A percentile compares a stretch with the other conserved stretches of the same genome.
These are phyloP conservation scores for Galeopsis tetrahit DNA, from an alignment of 257 asterid species.

Conservation along the genomic window DNA sequence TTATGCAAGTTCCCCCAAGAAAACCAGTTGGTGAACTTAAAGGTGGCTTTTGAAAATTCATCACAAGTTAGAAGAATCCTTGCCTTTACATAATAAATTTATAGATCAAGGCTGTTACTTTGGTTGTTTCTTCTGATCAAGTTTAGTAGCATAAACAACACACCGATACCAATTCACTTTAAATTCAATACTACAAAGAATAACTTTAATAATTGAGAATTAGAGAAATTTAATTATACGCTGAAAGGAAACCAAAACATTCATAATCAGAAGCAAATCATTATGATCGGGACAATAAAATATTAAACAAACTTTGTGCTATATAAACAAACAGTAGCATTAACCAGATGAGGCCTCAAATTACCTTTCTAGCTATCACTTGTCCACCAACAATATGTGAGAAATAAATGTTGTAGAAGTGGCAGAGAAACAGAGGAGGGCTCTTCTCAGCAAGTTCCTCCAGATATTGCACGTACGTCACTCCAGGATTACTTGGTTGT, in stretches of 20 bases:
- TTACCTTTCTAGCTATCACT: constrained; percentile 81
- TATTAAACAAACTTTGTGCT: not conserved
- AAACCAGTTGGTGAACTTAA: constrained; percentile 2
- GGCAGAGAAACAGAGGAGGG: constrained; percentile 78
- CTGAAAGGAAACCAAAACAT: not conserved
- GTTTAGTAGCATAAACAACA: not conserved
- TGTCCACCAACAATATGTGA: constrained; percentile 93
- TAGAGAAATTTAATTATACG: not conserved
- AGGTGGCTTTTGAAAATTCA: not conserved
- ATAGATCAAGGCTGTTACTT: not conserved
- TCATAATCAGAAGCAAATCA: constrained; percentile 7
- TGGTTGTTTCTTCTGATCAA: not conserved
- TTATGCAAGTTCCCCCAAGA: not conserved
- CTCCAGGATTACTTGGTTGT: constrained; percentile 75
- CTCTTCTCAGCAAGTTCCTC: constrained; percentile 74
- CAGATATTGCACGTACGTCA: constrained; percentile 64
- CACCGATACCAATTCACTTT: not conserved
- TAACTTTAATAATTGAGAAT: not conserved
- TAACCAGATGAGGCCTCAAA: constrained; percentile 19
- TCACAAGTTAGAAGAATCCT: not conserved
- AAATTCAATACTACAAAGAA: not conserved
- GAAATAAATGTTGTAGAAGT: constrained; percentile 90
- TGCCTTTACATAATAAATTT: not conserved
- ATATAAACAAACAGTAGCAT: not conserved
- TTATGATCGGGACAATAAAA: not conserved